These are phyloP conservation scores for Backusella tuberculispora DNA, from an alignment of 192 early-diverging fungal species.

Conservation along the genomic window DNA sequence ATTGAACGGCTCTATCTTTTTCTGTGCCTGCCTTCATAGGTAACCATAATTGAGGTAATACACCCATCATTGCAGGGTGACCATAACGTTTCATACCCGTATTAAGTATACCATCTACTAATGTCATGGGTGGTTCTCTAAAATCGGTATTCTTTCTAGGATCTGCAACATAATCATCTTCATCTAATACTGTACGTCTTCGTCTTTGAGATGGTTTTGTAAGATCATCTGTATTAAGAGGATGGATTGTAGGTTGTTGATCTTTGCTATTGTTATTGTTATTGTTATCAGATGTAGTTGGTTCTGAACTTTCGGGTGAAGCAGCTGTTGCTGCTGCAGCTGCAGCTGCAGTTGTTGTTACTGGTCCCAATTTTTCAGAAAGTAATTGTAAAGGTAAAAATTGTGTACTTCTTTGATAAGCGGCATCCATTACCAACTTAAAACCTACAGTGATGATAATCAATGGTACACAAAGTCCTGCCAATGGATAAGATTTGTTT, in stretches of 20 bases:
- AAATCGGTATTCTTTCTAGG: constrained; percentile 74
- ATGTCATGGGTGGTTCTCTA: constrained; percentile 70
- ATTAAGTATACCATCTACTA: constrained; percentile 72
- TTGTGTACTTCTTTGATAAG: constrained; percentile 47
- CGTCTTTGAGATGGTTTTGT: background rate
- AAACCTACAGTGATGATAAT: constrained; percentile 53
- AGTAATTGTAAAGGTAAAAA: constrained; percentile 54
- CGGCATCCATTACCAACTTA: constrained; percentile 44
- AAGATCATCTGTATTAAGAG: background rate
- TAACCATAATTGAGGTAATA: constrained; percentile 73
- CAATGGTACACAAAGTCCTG: constrained; percentile 47
- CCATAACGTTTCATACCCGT: constrained; percentile 68
- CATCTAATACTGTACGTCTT: constrained; percentile 53
- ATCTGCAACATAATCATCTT: constrained; percentile 64
- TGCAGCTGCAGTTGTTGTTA: constrained; percentile 13
- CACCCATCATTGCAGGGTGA: constrained; percentile 67
- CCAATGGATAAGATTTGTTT: constrained; percentile 50
- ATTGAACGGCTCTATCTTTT: background rate
- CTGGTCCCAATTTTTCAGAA: constrained; percentile 36
- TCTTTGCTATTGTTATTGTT: background rate
- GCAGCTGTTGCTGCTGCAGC: background rate
- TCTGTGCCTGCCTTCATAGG: constrained; percentile 53
- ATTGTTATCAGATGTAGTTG: background rate
- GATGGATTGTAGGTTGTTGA: background rate
- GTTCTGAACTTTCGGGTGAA: background rate